phyloP scores from a whole-genome alignment of 2,329 filamentous ascomycete genomes.

The Penicillium sumatraense region DNA sequence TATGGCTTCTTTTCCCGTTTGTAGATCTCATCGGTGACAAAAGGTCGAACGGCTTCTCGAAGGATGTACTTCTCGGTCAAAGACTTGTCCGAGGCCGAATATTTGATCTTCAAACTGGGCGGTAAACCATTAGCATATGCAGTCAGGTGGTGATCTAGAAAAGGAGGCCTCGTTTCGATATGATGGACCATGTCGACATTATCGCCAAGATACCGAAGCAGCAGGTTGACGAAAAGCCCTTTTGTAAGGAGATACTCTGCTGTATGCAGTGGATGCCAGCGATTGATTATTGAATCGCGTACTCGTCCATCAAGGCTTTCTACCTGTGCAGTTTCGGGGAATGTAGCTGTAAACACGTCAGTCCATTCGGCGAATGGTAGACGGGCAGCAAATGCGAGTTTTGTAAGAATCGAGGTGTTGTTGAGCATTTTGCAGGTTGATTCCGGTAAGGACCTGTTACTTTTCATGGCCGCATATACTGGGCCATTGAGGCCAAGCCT shows the following conservation, averaged over 20 bases:
- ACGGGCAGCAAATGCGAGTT: slow-evolving; percentile 40
- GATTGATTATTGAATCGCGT: slow-evolving; percentile 31
- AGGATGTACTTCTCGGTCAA: slow-evolving; percentile 58
- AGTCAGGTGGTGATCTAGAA: slow-evolving; percentile 36
- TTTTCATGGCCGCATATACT: no score
- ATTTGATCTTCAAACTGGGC: slow-evolving; percentile 35
- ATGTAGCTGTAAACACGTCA: slow-evolving; percentile 1
- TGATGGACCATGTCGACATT: slow-evolving; percentile 36
- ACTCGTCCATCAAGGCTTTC: slow-evolving; percentile 32
- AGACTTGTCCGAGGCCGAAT: slow-evolving; percentile 14
- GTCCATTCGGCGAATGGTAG: slow-evolving; percentile 44
- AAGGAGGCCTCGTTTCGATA: slow-evolving; percentile 27
- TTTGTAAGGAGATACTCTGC: slow-evolving; percentile 43
- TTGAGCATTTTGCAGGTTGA: slow-evolving; percentile 44
- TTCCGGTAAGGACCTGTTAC: slow-evolving; percentile 23
- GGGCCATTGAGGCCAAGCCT: background rate
- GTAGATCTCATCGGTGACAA: slow-evolving; percentile 58
- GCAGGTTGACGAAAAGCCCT: slow-evolving; percentile 41
- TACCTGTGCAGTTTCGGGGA: slow-evolving; percentile 21
- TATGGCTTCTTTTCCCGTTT: slow-evolving; percentile 56
- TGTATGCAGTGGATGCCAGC: slow-evolving; percentile 41
- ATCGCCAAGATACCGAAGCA: slow-evolving; percentile 51
- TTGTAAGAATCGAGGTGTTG: slow-evolving; percentile 41
- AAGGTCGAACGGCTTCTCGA: slow-evolving; percentile 55
- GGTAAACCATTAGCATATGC: slow-evolving; percentile 35